Percentiles rank a stretch among this genome's conserved stretches.
Conservation (phyloP, 169 alveolate genomes). For the Theileria orientalis region DNA sequence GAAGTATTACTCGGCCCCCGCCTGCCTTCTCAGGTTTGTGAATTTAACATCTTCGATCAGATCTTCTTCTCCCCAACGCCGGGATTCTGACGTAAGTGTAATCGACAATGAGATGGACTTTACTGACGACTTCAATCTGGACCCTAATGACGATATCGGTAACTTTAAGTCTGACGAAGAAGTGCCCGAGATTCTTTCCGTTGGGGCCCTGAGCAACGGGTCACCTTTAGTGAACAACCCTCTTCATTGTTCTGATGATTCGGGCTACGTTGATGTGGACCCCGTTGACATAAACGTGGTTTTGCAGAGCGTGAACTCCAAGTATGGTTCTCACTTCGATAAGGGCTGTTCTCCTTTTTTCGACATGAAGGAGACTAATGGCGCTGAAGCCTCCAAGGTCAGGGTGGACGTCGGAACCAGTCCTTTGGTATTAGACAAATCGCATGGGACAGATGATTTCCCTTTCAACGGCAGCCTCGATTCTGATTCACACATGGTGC, state of each 20-base stretch:
- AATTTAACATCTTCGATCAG: constrained; percentile 29
- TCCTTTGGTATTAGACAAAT: neutral
- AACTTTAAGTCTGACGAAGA: neutral
- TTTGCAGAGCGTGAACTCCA: constrained; percentile 9
- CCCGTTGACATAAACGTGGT: constrained; percentile 12
- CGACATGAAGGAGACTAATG: neutral
- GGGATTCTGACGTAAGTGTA: constrained; percentile 31
- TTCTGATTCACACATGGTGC: neutral
- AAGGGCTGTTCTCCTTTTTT: constrained; percentile 16
- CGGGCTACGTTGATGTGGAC: constrained; percentile 1
- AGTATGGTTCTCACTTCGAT: neutral
- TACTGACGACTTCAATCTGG: constrained; percentile 8
- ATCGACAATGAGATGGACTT: constrained; percentile 16
- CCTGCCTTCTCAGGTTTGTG: constrained; percentile 47
- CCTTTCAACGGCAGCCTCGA: neutral
- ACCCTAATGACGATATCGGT: constrained; percentile 22
- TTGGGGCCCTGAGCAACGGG: constrained; percentile 10
- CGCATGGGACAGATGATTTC: no score
- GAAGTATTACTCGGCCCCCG: constrained; percentile 58
- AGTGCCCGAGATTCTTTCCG: neutral
- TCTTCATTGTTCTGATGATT: constrained; percentile 6
- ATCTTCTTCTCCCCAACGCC: neutral
- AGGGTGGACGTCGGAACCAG: constrained; percentile 26
- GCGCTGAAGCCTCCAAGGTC: neutral
- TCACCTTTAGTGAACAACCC: constrained; percentile 2